phyloP scores from a whole-genome alignment of 2,329 filamentous ascomycete species.

The Trichophyton simii region DNA sequence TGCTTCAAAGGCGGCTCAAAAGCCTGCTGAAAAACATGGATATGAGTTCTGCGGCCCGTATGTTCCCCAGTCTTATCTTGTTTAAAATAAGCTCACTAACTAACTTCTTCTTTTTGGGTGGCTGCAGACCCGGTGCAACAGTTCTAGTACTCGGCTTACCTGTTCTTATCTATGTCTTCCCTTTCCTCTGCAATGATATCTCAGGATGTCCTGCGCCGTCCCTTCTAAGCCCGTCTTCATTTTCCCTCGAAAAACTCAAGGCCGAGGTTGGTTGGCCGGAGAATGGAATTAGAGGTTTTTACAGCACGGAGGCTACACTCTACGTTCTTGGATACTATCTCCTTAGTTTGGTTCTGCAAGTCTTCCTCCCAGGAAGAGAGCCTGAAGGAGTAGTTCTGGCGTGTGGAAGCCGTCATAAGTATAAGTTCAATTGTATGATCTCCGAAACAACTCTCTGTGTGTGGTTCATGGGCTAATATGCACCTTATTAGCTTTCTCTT shows the following conservation, averaged over 20 bases:
- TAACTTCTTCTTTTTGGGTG: neutral
- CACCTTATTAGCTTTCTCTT: constrained; percentile 50
- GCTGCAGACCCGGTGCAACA: constrained; percentile 24
- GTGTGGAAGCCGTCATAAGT: constrained; percentile 62
- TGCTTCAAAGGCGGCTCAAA: neutral
- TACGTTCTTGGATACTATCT: constrained; percentile 67
- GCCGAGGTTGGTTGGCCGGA: constrained; percentile 68
- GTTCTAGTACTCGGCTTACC: constrained; percentile 71
- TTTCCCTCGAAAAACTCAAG: constrained; percentile 62
- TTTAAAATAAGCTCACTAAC: constrained; percentile 9
- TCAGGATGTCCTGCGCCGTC: constrained; percentile 82
- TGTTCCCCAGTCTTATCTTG: constrained; percentile 11
- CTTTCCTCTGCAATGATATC: constrained; percentile 83
- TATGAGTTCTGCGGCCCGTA: constrained; percentile 39
- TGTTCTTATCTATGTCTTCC: constrained; percentile 61
- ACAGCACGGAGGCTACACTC: constrained; percentile 54
- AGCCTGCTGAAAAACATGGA: constrained; percentile 10
- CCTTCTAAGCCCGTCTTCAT: constrained; percentile 56
- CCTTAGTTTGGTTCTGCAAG: constrained; percentile 60
- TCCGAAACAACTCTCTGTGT: neutral
- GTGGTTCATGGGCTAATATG: constrained; percentile 14
- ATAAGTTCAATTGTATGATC: constrained; percentile 61
- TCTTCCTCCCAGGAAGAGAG: constrained; percentile 62
- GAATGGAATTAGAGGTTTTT: constrained; percentile 56
- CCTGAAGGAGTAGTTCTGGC: constrained; percentile 56